Evolutionary conservation across 352 stramenopile species (phyloP).

Genomic region (Pythium apleroticum): DNA sequence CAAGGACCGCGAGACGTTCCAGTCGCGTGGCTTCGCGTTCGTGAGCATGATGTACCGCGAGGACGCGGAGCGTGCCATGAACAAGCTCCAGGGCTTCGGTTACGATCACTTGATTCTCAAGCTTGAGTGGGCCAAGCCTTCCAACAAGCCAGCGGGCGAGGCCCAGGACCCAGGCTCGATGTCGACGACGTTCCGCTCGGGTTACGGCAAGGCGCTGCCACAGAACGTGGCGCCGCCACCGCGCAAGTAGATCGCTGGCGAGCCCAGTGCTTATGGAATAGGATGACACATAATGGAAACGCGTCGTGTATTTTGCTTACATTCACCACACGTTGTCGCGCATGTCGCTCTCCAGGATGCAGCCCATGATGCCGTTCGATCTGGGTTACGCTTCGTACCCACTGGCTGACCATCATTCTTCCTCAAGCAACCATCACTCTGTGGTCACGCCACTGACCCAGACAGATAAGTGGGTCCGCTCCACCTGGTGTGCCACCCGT

Average conservation of each 20-base stretch:
- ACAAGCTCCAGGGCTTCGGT: conserved; percentile 96
- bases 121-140: conserved; percentile 99
- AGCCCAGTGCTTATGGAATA: background rate
- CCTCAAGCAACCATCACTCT: conserved; percentile 12
- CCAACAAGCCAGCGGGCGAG: conserved; percentile 78
- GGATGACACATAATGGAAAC: conserved; percentile 13
- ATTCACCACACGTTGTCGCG: no score
- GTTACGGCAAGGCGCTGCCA: conserved; percentile 86
- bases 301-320: conserved; percentile 19
- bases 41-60: conserved; percentile 97
- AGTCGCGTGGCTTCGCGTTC: conserved; percentile 98
- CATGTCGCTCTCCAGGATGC: background rate
- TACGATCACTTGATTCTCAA: conserved; percentile 99
- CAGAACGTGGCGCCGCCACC: conserved; percentile 79
- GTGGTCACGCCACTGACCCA: background rate
- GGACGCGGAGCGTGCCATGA: conserved; percentile 95
- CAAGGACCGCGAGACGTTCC: conserved; percentile 98
- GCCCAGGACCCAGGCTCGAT: conserved; percentile 71
- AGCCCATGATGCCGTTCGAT: background rate
- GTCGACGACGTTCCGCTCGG: conserved; percentile 86
- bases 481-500: conserved; percentile 23
- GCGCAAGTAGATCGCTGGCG: conserved; percentile 59
- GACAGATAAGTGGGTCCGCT: conserved; percentile 17
- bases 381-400: background rate
- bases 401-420: conserved; percentile 7